Evolutionary conservation across 495 filamentous ascomycete species (phyloP).

Genomic region (Penicillium argentinense): DNA sequence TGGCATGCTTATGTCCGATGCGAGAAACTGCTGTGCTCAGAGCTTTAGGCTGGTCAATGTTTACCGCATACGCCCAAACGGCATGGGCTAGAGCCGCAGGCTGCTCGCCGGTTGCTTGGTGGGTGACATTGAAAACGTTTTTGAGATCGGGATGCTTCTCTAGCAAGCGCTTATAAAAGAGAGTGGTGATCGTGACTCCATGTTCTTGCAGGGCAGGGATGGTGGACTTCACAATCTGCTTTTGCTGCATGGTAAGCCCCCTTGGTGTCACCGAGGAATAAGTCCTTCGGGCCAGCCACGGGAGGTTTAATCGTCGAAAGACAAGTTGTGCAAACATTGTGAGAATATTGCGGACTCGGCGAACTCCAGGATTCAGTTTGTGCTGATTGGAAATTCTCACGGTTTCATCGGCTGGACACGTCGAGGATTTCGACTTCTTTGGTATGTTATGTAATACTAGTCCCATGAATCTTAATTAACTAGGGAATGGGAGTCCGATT

Average conservation of each 20-base stretch:
- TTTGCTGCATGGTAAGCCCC: constrained; percentile 18
- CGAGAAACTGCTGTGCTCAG: constrained; percentile 57
- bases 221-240: constrained; percentile 25
- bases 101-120: constrained; percentile 59
- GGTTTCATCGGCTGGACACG: too few species aligned
- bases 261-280: neutral
- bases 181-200: constrained; percentile 56
- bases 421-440: too few species aligned
- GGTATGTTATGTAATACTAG: too few species aligned
- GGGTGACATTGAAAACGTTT: constrained; percentile 60
- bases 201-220: constrained; percentile 57
- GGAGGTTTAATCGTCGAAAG: too few species aligned
- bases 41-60: constrained; percentile 61
- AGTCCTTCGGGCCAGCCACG: neutral
- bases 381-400: too few species aligned
- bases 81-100: constrained; percentile 58
- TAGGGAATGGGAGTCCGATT: too few species aligned
- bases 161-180: constrained; percentile 63
- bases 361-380: too few species aligned
- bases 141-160: constrained; percentile 53
- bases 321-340: too few species aligned
- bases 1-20: constrained; percentile 68
- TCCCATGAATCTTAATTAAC: too few species aligned
- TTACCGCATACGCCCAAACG: constrained; percentile 61
- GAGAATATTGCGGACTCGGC: too few species aligned